phyloP scores from a whole-genome alignment of 2,329 filamentous ascomycete genomes.

The Aspergillus eucalypticola region DNA sequence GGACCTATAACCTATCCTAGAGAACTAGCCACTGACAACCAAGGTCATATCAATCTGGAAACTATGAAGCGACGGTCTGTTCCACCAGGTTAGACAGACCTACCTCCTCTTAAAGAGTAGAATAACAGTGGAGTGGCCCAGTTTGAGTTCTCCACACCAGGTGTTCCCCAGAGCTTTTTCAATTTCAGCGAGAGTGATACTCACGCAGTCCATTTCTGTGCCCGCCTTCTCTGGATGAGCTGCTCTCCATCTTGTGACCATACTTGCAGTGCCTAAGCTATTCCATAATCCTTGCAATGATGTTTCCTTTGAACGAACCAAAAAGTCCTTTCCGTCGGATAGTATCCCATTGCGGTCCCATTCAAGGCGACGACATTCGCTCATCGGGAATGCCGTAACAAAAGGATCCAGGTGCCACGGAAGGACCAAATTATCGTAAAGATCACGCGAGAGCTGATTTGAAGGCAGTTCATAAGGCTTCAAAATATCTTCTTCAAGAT shows the following conservation, averaged over 20 bases:
- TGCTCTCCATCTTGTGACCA: constrained; percentile 46
- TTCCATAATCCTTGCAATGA: constrained; percentile 25
- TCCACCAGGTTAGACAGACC: too few relatives aligned
- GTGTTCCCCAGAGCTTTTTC: background rate
- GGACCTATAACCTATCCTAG: too few relatives aligned
- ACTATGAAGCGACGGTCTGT: too few relatives aligned
- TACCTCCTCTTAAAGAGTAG: background rate
- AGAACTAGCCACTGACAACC: too few relatives aligned
- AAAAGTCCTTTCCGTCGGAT: background rate
- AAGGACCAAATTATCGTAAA: constrained; percentile 48
- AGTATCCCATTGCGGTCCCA: background rate
- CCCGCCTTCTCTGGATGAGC: constrained; percentile 38
- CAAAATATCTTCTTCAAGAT: constrained; percentile 41
- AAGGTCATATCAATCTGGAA: too few relatives aligned
- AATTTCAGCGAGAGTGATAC: background rate
- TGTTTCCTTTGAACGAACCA: constrained; percentile 14
- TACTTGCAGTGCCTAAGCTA: constrained; percentile 38
- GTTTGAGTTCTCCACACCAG: background rate
- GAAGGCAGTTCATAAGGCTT: constrained; percentile 44
- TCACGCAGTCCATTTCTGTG: constrained; percentile 38
- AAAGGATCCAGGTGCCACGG: constrained; percentile 50
- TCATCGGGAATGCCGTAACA: constrained; percentile 40
- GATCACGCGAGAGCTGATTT: constrained; percentile 43
- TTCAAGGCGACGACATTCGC: background rate
- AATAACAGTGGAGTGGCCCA: background rate